Evolutionary conservation across 352 stramenopile genomes (phyloP), one percentile per base, ranked within the genome.

Genomic region (Globisporangium cystogenes): DNA sequence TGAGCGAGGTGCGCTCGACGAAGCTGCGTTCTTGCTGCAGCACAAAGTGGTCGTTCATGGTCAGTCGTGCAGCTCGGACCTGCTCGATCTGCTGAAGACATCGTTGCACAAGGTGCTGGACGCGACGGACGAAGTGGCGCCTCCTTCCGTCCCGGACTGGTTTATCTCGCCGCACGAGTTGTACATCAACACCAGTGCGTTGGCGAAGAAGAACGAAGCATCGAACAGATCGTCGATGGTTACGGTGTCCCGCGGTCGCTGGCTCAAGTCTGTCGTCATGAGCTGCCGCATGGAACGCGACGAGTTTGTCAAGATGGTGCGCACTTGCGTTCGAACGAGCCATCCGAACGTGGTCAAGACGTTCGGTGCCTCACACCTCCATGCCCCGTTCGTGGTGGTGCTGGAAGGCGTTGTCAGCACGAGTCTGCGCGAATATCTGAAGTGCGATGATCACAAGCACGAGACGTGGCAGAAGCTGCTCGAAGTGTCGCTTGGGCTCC

Each of bases 401-500:
- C 48, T 23, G 35, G 48, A 36, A 31, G 52, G 18, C 16, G 7
- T 1, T 16, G 21, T 11, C 15, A 39, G 36, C 14, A 52, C 47
- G 15, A 27, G 29, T 3, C 31, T 43, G 47, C 31, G 46, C 14
- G 46, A 51, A 11, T 29, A 42, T 35, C 18, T 42, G 27, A 26
- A 21, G 29, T 2, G 10, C 18, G 12, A 46, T 15, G 8, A 54
- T 15, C 14, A 46, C 23, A 37, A 53, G 23, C 21, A 29, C 8
- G 16, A 51, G 24, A 7, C 59, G 5, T 44, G 31, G 37, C 18
- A 51, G 20, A 49, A 42, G 35, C 12, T 60, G 11, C 37, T 42
- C 18, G 58, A 59, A n/a, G 48, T 51, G 2, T 33, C 29, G 7
- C 47, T 51, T 20, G 79, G 70, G 3, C 48, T 90, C 8, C 26